Evolutionary conservation across 345 rosid genomes (phyloP), one percentile per base, ranked within the genome.

Genomic region (Brassica juncea): DNA sequence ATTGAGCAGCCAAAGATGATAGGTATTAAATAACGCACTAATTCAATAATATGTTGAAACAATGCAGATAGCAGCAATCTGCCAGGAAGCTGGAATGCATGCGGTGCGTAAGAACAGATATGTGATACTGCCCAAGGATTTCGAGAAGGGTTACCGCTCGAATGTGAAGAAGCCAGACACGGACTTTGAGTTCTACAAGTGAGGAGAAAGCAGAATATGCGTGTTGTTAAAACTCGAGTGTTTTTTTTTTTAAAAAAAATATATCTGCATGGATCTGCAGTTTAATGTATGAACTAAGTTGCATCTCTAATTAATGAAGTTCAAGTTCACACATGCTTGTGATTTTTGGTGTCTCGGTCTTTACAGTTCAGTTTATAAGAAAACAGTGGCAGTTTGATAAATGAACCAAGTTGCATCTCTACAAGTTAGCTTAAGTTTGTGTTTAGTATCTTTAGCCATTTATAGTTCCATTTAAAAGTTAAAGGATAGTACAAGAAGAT

Each of bases 31-130:
- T 32, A 32, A 31, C 78, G 3, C 10, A 30, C 71, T 35, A n/a
- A 28, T 70, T 30, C n/a, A 1, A 4, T 70, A 1, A 35, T 63
- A 4, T 30, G 52, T 55, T 70, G 72, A 39, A 39, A 59, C 58
- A 68, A 19, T 23, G 47, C 90, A 95, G 99, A 95, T 95, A 78
- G 82, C 98, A 44, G 99, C 99, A 14, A 95, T 95, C 68, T 95
- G 99, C 71, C 99, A 95, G 82, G 99, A 95, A 85, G 99, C 99
- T 42, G 99, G 99, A 62, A 95, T 95, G 99, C 99, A 95, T 39
- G 99, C 99, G 1, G 99, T 95, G 8, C 85, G 99, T 28, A 95
- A 95, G 89, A 95, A 95, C 87, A 89, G 99, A 75, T 95, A 95
- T 31, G 98, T 95, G 65, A 95, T 95, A 44, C 88, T 93, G 49